Percentiles rank a stretch among this genome's conserved stretches.
Conservation (phyloP, 139 green algal species). For the Penium margaritaceum region DNA sequence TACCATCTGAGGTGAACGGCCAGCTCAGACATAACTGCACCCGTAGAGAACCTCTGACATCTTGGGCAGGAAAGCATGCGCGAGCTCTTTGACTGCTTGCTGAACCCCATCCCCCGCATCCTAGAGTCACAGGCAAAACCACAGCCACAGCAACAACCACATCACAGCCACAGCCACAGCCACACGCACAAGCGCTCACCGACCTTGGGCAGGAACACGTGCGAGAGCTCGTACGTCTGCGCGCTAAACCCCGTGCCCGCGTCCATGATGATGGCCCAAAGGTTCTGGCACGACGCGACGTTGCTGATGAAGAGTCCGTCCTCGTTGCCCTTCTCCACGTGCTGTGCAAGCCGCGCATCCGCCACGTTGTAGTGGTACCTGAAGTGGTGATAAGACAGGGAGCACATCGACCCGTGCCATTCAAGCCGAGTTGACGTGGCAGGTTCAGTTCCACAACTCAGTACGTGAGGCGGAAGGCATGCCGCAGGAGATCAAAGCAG, state of each 20-base stretch:
- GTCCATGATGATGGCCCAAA: constrained; percentile 96
- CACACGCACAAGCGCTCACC: neutral
- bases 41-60: too few relatives aligned
- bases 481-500: neutral
- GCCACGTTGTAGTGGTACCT: constrained; percentile 99
- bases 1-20: too few relatives aligned
- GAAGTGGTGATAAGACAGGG: too few relatives aligned
- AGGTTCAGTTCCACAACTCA: neutral
- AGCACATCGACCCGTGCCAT: neutral
- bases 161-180: too few relatives aligned
- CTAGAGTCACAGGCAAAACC: neutral
- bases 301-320: constrained; percentile 91
- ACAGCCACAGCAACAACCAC: too few relatives aligned
- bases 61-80: constrained; percentile 89
- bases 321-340: constrained; percentile 95
- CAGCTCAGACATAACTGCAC: too few relatives aligned
- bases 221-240: constrained; percentile 61
- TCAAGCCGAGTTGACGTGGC: neutral
- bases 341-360: constrained; percentile 84
- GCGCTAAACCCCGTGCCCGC: constrained; percentile 85
- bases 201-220: constrained; percentile 90
- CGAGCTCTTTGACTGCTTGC: constrained; percentile 45
- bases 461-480: neutral
- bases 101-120: neutral
- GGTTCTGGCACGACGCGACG: constrained; percentile 91